A percentile compares a stretch with the other conserved stretches of the same genome.
Conservation (phyloP, 306 rosid genomes). For the Vigna mungo region DNA sequence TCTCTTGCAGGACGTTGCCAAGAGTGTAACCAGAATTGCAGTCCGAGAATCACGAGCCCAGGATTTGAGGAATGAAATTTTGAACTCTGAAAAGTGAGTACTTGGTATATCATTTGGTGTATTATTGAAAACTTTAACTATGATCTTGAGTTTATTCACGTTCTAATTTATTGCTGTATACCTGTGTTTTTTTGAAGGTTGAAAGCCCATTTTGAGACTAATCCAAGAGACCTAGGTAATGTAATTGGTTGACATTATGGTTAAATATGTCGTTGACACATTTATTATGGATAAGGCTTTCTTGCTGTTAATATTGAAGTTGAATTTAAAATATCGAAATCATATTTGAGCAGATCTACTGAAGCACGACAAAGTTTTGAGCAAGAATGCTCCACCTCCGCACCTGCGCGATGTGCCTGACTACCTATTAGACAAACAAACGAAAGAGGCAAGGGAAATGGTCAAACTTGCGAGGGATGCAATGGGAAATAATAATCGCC, state of each 20-base stretch:
- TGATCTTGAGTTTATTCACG: conserved; percentile 2
- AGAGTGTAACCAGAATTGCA: conserved; percentile 89
- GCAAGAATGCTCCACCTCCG: conserved; percentile 88
- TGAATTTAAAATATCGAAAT: conserved; percentile 32
- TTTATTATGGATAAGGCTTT: background rate
- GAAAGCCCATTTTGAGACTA: conserved; percentile 79
- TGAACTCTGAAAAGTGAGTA: conserved; percentile 92
- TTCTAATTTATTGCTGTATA: conserved; percentile 35
- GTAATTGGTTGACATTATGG: conserved; percentile 37
- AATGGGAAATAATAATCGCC: conserved; percentile 62
- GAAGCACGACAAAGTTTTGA: conserved; percentile 91
- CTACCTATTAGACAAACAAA: conserved; percentile 74
- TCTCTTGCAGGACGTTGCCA: conserved; percentile 74
- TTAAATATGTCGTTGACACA: background rate
- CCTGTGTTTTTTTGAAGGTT: conserved; percentile 58
- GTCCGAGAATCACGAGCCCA: conserved; percentile 87
- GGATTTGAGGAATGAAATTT: conserved; percentile 94
- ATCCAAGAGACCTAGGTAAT: conserved; percentile 81
- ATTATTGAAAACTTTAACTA: conserved; percentile 18
- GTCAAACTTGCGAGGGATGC: conserved; percentile 81
- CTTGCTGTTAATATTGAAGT: conserved; percentile 9
- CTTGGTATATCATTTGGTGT: background rate
- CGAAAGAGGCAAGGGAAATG: conserved; percentile 81
- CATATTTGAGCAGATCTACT: conserved; percentile 69
- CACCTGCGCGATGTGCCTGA: conserved; percentile 88